Conservation (phyloP, 352 stramenopile genomes). For the Phytopythium ostracodes region DNA sequence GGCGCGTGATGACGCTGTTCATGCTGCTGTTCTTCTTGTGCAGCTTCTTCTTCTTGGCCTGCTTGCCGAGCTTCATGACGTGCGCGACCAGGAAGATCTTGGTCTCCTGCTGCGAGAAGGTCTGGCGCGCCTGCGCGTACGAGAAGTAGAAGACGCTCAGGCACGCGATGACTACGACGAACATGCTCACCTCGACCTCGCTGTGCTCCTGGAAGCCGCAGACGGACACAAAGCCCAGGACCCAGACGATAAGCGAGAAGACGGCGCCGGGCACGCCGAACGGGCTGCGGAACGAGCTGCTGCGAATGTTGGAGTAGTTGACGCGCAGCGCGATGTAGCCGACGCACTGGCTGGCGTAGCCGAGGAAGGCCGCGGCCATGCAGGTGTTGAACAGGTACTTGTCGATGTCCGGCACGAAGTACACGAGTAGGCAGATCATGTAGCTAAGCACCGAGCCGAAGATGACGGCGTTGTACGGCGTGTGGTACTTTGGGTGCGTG, state of each 20-base stretch:
- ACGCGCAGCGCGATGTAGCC: slow-evolving; percentile 28
- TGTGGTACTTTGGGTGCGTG: slow-evolving; percentile 12
- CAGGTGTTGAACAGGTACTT: slow-evolving; percentile 33
- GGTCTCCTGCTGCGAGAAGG: slow-evolving; percentile 28
- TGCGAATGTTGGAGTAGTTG: slow-evolving; percentile 25
- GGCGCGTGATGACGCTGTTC: neutral
- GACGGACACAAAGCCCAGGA: slow-evolving; percentile 21
- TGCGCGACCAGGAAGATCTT: slow-evolving; percentile 30
- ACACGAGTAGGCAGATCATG: slow-evolving; percentile 19
- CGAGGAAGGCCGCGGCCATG: slow-evolving; percentile 23
- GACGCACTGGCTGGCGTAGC: slow-evolving; percentile 26
- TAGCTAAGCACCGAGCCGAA: slow-evolving; percentile 21
- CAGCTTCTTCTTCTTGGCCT: slow-evolving; percentile 13
- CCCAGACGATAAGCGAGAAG: slow-evolving; percentile 26
- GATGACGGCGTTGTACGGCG: slow-evolving; percentile 15
- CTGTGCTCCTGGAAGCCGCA: slow-evolving; percentile 23
- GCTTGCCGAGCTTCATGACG: slow-evolving; percentile 23
- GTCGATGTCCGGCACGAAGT: slow-evolving; percentile 13
- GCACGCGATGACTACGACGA: slow-evolving; percentile 13
- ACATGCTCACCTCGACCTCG: slow-evolving; percentile 14
- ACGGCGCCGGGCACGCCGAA: slow-evolving; percentile 23
- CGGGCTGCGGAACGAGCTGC: slow-evolving; percentile 26
- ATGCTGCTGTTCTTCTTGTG: slow-evolving; percentile 7
- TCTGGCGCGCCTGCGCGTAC: slow-evolving; percentile 25
- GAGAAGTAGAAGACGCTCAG: slow-evolving; percentile 23